Percentiles rank a stretch among this genome's conserved stretches.
These are phyloP conservation scores for Paecilomyces dactylethromorphus DNA, from an alignment of 2,329 filamentous ascomycete genomes.

Conservation along the genomic window DNA sequence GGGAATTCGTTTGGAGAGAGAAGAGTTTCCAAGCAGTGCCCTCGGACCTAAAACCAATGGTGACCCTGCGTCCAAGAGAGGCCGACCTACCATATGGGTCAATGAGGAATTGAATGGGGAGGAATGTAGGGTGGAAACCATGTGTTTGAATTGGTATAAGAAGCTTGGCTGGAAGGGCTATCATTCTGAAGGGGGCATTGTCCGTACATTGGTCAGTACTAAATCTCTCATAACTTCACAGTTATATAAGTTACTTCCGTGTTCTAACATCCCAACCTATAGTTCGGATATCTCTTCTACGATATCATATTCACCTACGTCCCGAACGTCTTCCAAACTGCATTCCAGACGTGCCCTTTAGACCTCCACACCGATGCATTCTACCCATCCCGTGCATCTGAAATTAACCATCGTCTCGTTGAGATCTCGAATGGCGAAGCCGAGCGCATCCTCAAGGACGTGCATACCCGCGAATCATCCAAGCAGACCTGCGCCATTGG, in stretches of 20 bases:
- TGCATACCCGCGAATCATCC: constrained; percentile 64
- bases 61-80: constrained; percentile 20
- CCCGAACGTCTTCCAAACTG: constrained; percentile 94
- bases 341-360: constrained; percentile 87
- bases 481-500: constrained; percentile 81
- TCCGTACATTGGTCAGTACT: constrained; percentile 63
- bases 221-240: neutral
- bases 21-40: constrained; percentile 32
- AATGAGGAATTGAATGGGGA: constrained; percentile 63
- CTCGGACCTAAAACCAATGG: constrained; percentile 8
- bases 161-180: constrained; percentile 86
- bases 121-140: constrained; percentile 83
- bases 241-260: neutral
- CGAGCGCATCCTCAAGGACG: constrained; percentile 55
- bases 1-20: constrained; percentile 69
- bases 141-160: constrained; percentile 86
- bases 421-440: constrained; percentile 81
- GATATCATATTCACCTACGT: constrained; percentile 90
- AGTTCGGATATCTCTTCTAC: constrained; percentile 81
- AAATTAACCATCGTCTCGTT: constrained; percentile 81
- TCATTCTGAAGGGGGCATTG: constrained; percentile 83
- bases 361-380: constrained; percentile 92
- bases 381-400: constrained; percentile 74
- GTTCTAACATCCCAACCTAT: neutral
- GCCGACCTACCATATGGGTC: constrained; percentile 70